These are phyloP conservation scores for Polygonum maritimum DNA, from an alignment of 148 eudicot genomes.

Conservation along the genomic window DNA sequence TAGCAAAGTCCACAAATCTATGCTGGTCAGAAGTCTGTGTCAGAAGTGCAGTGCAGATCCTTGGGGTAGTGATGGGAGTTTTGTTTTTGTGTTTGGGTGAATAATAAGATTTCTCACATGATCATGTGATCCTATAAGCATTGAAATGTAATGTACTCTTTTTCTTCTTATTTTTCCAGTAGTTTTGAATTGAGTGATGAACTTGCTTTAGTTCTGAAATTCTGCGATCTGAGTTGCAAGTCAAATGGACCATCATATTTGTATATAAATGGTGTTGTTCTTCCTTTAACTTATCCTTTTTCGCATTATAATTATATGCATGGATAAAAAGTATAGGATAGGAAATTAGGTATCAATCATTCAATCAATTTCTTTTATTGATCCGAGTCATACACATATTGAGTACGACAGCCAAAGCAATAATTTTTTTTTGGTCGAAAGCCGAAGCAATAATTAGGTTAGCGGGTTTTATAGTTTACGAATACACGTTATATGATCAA, in stretches of 20 bases:
- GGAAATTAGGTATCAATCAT: conserved; percentile 7
- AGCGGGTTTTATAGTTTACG: not conserved
- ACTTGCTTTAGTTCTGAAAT: not conserved
- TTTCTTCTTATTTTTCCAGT: not conserved
- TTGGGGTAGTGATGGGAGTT: not conserved
- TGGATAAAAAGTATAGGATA: not conserved
- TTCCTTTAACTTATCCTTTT: not conserved
- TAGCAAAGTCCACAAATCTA: not conserved
- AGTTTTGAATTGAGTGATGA: not conserved
- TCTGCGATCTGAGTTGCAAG: not conserved
- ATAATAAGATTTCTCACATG: not conserved
- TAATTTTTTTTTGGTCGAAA: not conserved
- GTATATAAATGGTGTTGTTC: not conserved
- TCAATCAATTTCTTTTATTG: not conserved
- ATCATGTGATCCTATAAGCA: not conserved
- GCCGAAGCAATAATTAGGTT: not conserved
- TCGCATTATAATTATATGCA: not conserved
- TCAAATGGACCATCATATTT: conserved; percentile 5
- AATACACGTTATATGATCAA: conserved; percentile 2
- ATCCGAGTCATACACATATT: not conserved
- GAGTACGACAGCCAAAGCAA: not conserved
- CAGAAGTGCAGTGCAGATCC: not conserved
- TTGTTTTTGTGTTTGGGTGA: conserved; percentile 7
- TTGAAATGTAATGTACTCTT: not conserved
- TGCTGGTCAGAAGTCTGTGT: not conserved